phyloP scores from a whole-genome alignment of 495 filamentous ascomycete species.

The Annulohypoxylon moriforme region DNA sequence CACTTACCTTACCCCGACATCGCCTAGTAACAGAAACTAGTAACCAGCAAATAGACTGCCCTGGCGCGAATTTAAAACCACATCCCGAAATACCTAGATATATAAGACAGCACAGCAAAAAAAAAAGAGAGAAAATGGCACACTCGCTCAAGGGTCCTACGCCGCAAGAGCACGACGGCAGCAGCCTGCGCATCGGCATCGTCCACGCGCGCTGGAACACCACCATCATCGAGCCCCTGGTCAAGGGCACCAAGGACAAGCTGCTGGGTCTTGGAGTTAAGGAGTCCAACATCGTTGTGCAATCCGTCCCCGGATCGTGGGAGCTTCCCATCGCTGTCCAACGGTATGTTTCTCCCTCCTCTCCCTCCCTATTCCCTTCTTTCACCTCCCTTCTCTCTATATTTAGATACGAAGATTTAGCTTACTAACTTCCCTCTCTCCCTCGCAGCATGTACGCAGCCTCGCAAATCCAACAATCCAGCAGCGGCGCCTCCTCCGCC shows the following conservation, averaged over 20 bases:
- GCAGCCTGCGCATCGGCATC: slow-evolving; percentile 88
- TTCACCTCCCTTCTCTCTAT: background rate
- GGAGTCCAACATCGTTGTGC: slow-evolving; percentile 85
- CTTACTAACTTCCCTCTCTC: background rate
- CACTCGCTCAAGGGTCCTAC: slow-evolving; percentile 59
- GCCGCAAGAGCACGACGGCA: slow-evolving; percentile 69
- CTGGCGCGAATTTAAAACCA: background rate
- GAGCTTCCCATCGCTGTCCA: slow-evolving; percentile 91
- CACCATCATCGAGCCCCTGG: slow-evolving; percentile 76
- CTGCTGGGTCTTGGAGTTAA: slow-evolving; percentile 75
- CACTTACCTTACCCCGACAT: background rate
- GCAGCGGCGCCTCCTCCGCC: slow-evolving; percentile 69
- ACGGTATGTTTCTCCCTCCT: slow-evolving; percentile 60
- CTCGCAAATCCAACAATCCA: slow-evolving; percentile 84
- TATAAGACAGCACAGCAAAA: background rate
- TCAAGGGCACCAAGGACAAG: slow-evolving; percentile 71
- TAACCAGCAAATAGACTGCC: background rate
- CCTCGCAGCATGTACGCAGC: slow-evolving; percentile 79
- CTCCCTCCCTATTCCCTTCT: background rate
- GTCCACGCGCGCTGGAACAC: slow-evolving; percentile 97
- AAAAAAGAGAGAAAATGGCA: slow-evolving; percentile 24
- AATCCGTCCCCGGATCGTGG: slow-evolving; percentile 93
- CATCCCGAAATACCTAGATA: background rate
- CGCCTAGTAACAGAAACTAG: background rate
- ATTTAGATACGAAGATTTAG: background rate